phyloP scores from a whole-genome alignment of 441 rosid genomes.

The Pelargonium australe region DNA sequence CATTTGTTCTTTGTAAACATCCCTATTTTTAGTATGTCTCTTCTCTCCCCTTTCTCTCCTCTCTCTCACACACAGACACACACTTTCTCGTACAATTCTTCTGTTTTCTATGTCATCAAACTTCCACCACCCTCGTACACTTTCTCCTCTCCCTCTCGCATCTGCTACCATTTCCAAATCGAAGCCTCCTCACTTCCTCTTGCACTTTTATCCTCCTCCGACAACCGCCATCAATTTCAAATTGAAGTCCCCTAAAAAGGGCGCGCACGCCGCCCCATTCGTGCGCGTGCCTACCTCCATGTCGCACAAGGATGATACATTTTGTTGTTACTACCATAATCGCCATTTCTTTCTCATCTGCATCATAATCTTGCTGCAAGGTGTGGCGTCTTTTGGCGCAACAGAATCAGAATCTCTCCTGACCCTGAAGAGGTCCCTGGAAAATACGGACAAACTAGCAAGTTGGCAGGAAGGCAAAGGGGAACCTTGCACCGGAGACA shows the following conservation, averaged over 20 bases:
- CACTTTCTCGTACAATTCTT: neutral
- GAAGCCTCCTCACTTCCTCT: neutral
- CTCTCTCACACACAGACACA: neutral
- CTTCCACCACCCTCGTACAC: neutral
- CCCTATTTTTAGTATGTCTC: conserved; percentile 2
- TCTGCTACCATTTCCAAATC: neutral
- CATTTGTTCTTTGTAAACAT: neutral
- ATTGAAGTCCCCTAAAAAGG: neutral
- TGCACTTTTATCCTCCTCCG: neutral
- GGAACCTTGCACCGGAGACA: conserved; percentile 40
- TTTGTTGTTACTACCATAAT: neutral
- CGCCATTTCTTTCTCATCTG: neutral
- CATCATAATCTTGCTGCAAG: neutral
- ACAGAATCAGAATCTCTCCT: conserved; percentile 45
- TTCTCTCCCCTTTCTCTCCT: neutral
- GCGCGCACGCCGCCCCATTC: neutral
- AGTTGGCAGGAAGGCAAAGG: conserved; percentile 39
- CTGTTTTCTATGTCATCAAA: neutral
- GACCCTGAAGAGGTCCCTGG: conserved; percentile 44
- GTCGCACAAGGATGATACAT: neutral
- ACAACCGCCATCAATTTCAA: neutral
- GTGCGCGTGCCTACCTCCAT: neutral
- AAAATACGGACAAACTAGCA: conserved; percentile 26
- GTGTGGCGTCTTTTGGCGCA: conserved; percentile 20
- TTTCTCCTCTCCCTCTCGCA: neutral